A percentile compares a stretch with the other conserved stretches of the same genome.
Evolutionary conservation across 768 basidiomycete genomes (phyloP).

Genomic region (Lactarius akahatsu): DNA sequence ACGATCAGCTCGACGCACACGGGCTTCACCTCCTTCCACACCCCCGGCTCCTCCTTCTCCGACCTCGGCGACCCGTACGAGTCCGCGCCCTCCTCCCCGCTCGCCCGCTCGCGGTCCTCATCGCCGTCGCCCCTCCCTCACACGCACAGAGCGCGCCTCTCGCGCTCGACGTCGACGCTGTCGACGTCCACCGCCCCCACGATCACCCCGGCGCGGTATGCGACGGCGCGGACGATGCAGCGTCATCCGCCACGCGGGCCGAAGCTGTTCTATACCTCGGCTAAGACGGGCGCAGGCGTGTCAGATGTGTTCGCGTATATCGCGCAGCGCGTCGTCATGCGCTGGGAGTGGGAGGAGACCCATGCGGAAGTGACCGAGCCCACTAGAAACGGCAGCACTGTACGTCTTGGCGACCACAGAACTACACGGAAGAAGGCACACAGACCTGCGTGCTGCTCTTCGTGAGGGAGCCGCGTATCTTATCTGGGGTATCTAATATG

Average conservation of each 20-base stretch:
- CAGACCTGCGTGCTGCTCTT: constrained; percentile 14
- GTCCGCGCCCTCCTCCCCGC: constrained; percentile 59
- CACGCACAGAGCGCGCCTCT: constrained; percentile 30
- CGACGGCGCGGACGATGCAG: constrained; percentile 26
- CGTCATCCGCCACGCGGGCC: constrained; percentile 53
- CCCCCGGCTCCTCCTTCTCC: constrained; percentile 75
- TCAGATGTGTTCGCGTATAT: constrained; percentile 76
- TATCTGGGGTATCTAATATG: constrained; percentile 1
- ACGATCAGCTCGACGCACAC: constrained; percentile 61
- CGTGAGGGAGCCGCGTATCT: constrained; percentile 4
- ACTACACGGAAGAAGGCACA: neutral
- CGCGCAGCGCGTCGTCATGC: constrained; percentile 55
- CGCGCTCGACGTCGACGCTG: constrained; percentile 22
- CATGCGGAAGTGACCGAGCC: constrained; percentile 45
- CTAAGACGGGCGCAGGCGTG: constrained; percentile 76
- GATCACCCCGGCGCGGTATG: constrained; percentile 32
- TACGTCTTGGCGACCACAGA: constrained; percentile 13
- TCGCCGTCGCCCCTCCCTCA: constrained; percentile 29
- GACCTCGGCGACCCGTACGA: constrained; percentile 48
- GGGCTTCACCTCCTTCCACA: constrained; percentile 66
- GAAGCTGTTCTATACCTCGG: constrained; percentile 70
- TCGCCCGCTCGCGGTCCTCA: constrained; percentile 36
- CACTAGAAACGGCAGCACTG: constrained; percentile 34
- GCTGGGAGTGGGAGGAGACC: constrained; percentile 68
- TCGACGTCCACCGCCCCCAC: constrained; percentile 30